Evolutionary conservation across 345 rosid genomes (phyloP).

Genomic region (Syzygium grande): DNA sequence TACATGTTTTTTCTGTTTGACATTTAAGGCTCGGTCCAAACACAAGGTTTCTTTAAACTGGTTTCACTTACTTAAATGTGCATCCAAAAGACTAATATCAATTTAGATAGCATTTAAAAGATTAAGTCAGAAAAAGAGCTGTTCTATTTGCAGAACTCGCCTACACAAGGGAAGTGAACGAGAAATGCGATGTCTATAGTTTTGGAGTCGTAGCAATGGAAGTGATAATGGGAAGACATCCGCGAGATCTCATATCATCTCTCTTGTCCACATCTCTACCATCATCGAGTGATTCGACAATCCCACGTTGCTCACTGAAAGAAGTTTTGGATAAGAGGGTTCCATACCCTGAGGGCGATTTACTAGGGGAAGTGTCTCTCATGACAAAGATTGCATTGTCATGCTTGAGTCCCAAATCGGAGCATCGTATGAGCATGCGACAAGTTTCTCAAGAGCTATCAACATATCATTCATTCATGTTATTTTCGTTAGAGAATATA

Average conservation of each 20-base stretch:
- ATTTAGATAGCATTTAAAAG: too few species aligned
- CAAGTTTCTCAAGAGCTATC: background rate
- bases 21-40: background rate
- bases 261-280: background rate
- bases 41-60: background rate
- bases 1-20: background rate
- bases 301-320: background rate
- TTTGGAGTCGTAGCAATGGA: background rate
- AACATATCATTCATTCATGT: background rate
- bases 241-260: background rate
- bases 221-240: conserved; percentile 1
- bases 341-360: background rate
- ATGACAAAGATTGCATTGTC: background rate
- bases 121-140: background rate
- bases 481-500: background rate
- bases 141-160: background rate
- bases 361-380: background rate
- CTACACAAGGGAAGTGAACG: background rate
- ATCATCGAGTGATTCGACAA: background rate
- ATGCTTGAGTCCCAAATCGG: background rate
- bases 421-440: background rate
- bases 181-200: background rate
- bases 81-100: background rate
- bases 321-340: background rate
- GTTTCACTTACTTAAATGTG: background rate